Conservation (phyloP, 2,329 filamentous ascomycete species). For the Alternaria conjuncta region DNA sequence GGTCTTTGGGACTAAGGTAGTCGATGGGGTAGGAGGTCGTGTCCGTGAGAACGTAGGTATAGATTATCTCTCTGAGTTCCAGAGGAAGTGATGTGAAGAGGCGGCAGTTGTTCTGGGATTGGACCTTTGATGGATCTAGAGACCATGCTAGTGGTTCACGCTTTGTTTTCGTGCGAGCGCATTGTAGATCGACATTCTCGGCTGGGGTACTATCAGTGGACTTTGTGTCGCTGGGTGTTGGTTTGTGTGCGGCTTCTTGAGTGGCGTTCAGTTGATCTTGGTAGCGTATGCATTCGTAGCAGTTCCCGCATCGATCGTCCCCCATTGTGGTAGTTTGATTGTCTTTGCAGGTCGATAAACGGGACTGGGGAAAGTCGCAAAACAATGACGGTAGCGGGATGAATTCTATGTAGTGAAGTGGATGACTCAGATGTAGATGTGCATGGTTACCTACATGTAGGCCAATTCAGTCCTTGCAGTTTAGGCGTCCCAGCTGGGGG, state of each 20-base stretch:
- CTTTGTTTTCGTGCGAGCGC: neutral
- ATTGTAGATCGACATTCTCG: neutral
- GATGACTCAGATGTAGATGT: neutral
- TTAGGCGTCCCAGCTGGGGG: neutral
- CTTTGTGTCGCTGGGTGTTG: neutral
- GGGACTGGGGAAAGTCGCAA: neutral
- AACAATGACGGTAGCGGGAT: neutral
- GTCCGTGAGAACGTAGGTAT: slow-evolving; percentile 21
- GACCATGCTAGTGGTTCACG: slow-evolving; percentile 28
- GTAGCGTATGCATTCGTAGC: neutral
- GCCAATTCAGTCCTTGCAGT: neutral
- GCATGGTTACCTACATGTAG: neutral
- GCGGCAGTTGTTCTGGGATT: slow-evolving; percentile 12
- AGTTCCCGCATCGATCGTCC: neutral
- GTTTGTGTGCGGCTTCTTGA: neutral
- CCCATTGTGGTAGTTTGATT: neutral
- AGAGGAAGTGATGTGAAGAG: slow-evolving; percentile 19
- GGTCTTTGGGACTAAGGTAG: neutral
- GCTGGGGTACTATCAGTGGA: neutral
- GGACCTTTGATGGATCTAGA: neutral
- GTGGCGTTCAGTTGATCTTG: neutral
- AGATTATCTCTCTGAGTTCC: slow-evolving; percentile 28
- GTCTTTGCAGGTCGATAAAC: neutral
- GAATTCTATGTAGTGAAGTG: neutral
- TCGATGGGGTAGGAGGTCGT: slow-evolving; percentile 6